A percentile compares a stretch with the other conserved stretches of the same genome.
Evolutionary conservation across 257 asterid species (phyloP).

Genomic region (Solanum infundibuliforme): DNA sequence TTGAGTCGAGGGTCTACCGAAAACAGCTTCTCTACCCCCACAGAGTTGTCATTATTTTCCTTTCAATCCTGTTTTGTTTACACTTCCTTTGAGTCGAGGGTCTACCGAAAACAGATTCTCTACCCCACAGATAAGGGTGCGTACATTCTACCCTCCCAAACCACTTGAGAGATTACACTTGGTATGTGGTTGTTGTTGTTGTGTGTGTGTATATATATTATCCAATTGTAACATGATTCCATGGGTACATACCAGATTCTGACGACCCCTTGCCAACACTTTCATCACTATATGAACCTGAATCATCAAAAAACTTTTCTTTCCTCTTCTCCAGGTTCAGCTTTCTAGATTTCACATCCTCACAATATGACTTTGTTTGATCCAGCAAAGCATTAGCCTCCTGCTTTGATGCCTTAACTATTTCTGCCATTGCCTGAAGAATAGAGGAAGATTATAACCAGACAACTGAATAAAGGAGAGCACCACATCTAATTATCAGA

Average conservation of each 20-base stretch:
- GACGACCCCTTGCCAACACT: conserved; percentile 7
- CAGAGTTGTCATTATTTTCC: background rate
- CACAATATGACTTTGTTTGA: conserved; percentile 47
- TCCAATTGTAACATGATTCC: background rate
- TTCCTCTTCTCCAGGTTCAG: conserved; percentile 26
- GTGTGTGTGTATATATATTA: background rate
- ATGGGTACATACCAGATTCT: conserved; percentile 23
- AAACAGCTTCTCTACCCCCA: background rate
- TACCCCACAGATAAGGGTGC: background rate
- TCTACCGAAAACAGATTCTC: background rate
- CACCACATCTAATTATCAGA: background rate
- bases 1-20: background rate
- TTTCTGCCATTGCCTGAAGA: conserved; percentile 76
- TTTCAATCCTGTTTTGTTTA: background rate
- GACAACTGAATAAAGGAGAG: background rate
- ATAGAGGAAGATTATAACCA: background rate
- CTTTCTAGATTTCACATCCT: conserved; percentile 28
- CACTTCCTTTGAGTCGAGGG: background rate
- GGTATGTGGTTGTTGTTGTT: background rate
- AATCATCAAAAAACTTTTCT: conserved; percentile 11
- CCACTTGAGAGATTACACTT: background rate
- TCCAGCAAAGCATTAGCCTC: conserved; percentile 64
- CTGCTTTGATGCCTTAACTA: conserved; percentile 58
- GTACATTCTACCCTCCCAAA: background rate
- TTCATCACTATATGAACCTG: conserved; percentile 14